Evolutionary conservation across 768 basidiomycete species (phyloP).

Genomic region (Auricularia auricula-judae): DNA sequence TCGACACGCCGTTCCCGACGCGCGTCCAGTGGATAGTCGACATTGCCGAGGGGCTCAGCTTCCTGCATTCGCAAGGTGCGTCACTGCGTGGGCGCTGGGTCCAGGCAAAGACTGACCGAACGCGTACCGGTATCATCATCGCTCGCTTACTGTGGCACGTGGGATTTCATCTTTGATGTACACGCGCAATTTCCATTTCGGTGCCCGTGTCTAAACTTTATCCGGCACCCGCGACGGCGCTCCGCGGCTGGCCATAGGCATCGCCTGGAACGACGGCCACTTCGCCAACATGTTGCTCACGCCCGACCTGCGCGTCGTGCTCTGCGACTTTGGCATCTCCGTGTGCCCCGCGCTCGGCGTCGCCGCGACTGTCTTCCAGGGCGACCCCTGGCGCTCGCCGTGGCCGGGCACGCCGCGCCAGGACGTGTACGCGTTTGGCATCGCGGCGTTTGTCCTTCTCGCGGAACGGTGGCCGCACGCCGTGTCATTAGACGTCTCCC

Average conservation of each 20-base stretch:
- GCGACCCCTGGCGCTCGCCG: not conserved
- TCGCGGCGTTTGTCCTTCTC: not conserved
- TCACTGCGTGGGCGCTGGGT: too few species aligned
- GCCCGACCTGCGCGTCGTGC: not conserved
- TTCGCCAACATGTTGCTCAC: not conserved
- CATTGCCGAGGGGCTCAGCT: not conserved
- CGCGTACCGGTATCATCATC: too few species aligned
- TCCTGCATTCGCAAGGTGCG: not conserved
- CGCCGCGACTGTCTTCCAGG: not conserved
- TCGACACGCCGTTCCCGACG: not conserved
- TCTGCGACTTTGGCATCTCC: not conserved
- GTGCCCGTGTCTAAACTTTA: too few species aligned
- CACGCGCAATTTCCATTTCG: too few species aligned
- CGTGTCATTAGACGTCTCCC: not conserved
- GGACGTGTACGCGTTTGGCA: not conserved
- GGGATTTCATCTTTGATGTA: too few species aligned
- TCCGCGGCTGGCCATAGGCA: not conserved
- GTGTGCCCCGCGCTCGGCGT: not conserved
- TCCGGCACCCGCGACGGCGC: too few species aligned
- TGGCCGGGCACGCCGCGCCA: not conserved
- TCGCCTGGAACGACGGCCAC: not conserved
- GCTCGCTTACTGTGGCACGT: too few species aligned
- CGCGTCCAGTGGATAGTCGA: not conserved
- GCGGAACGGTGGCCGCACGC: not conserved
- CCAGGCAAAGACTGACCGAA: too few species aligned